phyloP scores from a whole-genome alignment of 1,284 basidiomycete genomes.

The Trichosporon sp. region DNA sequence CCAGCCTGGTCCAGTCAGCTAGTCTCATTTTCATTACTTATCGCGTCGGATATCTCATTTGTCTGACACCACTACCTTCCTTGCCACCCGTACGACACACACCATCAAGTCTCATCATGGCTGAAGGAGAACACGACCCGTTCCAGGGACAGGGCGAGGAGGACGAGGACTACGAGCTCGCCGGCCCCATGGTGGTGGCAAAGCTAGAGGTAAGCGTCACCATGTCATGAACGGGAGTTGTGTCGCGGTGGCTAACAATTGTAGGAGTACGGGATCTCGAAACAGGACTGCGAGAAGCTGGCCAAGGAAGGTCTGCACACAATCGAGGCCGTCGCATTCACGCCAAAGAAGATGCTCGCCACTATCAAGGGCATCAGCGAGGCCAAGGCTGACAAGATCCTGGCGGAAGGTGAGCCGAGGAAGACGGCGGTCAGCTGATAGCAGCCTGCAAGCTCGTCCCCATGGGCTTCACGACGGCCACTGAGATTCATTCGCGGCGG shows the following conservation, averaged over 20 bases:
- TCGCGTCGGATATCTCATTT: neutral
- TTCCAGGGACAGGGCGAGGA: slow-evolving; percentile 43
- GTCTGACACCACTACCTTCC: neutral
- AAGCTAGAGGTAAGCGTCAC: slow-evolving; percentile 61
- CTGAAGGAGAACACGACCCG: slow-evolving; percentile 35
- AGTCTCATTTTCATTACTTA: neutral
- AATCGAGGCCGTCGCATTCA: slow-evolving; percentile 93
- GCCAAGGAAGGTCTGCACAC: slow-evolving; percentile 90
- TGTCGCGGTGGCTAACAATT: neutral
- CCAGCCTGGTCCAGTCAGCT: neutral
- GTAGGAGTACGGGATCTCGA: slow-evolving; percentile 78
- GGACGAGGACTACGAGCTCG: slow-evolving; percentile 56
- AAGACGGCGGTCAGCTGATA: neutral
- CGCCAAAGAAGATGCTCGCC: slow-evolving; percentile 88
- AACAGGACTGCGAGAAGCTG: slow-evolving; percentile 93
- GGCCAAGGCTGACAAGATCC: slow-evolving; percentile 94
- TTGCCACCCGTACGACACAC: neutral
- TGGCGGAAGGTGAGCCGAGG: slow-evolving; percentile 68
- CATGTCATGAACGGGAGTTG: neutral
- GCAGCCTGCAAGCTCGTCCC: slow-evolving; percentile 93
- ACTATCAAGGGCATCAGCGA: slow-evolving; percentile 97
- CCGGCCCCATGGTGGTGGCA: slow-evolving; percentile 72
- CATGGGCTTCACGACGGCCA: slow-evolving; percentile 96
- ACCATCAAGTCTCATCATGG: slow-evolving; percentile 16
- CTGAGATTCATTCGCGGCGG: slow-evolving; percentile 89